These are phyloP conservation scores for Saraca asoca DNA, from an alignment of 331 rosid species.

Conservation along the genomic window DNA sequence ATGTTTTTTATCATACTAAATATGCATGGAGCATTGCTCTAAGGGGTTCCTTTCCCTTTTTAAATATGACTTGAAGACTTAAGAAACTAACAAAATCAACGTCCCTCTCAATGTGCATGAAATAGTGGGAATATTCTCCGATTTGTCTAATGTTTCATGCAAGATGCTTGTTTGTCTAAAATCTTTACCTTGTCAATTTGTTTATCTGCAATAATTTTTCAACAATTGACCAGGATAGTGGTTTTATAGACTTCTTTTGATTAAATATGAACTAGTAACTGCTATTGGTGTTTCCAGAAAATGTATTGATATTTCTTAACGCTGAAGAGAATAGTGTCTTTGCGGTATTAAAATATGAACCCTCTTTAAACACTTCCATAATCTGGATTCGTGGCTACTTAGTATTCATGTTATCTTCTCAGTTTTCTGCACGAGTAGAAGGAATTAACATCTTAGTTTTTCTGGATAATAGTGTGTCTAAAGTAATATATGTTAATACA, in stretches of 20 bases:
- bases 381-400: conserved; percentile 9
- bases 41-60: not conserved
- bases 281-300: conserved; percentile 1
- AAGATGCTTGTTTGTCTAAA: conserved; percentile 5
- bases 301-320: conserved; percentile 1
- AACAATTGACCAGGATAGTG: not conserved
- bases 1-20: not conserved
- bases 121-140: conserved; percentile 7
- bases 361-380: not conserved
- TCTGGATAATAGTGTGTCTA: not conserved
- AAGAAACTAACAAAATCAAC: not conserved
- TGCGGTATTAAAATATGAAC: conserved; percentile 1
- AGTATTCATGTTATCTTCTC: not conserved
- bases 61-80: conserved; percentile 18
- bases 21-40: not conserved
- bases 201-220: not conserved
- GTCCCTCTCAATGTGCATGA: not conserved
- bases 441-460: conserved; percentile 11
- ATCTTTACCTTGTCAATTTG: conserved; percentile 5
- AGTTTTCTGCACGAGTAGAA: not conserved
- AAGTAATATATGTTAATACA: not conserved
- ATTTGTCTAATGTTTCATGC: not conserved
- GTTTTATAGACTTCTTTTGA: not conserved
- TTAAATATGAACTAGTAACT: not conserved
- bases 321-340: not conserved